A percentile compares a stretch with the other conserved stretches of the same genome.
These are phyloP conservation scores for Alloascoidea hylecoeti DNA, from an alignment of 805 yeast genomes.

Conservation along the genomic window DNA sequence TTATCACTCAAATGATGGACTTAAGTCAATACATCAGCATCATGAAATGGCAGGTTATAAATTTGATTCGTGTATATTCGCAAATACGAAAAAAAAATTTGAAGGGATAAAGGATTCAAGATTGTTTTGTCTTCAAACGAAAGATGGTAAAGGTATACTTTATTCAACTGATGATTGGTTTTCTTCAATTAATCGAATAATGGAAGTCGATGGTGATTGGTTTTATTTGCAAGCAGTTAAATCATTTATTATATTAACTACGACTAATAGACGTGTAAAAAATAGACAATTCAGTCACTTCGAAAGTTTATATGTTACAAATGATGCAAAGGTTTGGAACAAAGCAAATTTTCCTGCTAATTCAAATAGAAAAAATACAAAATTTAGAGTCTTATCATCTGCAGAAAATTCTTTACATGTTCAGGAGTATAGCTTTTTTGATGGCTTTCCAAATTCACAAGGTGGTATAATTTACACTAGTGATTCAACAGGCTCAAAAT, in stretches of 20 bases:
- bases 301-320: slow-evolving; percentile 29
- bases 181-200: too few relatives aligned
- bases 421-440: slow-evolving; percentile 16
- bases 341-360: slow-evolving; percentile 18
- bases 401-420: slow-evolving; percentile 25
- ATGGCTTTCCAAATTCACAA: slow-evolving; percentile 2
- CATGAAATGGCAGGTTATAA: too few relatives aligned
- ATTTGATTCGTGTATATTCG: too few relatives aligned
- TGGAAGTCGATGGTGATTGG: too few relatives aligned
- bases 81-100: too few relatives aligned
- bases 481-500: slow-evolving; percentile 40
- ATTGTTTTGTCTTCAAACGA: too few relatives aligned
- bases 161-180: too few relatives aligned
- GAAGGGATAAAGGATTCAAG: too few relatives aligned
- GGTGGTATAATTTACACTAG: slow-evolving; percentile 19
- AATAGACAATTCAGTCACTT: slow-evolving; percentile 21
- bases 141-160: too few relatives aligned
- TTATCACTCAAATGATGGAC: too few relatives aligned
- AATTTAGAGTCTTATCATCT: slow-evolving; percentile 21
- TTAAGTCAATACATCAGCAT: too few relatives aligned
- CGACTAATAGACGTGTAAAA: slow-evolving; percentile 18
- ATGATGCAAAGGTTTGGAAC: slow-evolving; percentile 20
- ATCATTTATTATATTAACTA: slow-evolving; percentile 16
- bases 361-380: slow-evolving; percentile 8
- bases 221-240: too few relatives aligned